Evolutionary conservation across 2,329 filamentous ascomycete species (phyloP), one percentile per base, ranked within the genome.

Genomic region (Cryphonectria japonica): DNA sequence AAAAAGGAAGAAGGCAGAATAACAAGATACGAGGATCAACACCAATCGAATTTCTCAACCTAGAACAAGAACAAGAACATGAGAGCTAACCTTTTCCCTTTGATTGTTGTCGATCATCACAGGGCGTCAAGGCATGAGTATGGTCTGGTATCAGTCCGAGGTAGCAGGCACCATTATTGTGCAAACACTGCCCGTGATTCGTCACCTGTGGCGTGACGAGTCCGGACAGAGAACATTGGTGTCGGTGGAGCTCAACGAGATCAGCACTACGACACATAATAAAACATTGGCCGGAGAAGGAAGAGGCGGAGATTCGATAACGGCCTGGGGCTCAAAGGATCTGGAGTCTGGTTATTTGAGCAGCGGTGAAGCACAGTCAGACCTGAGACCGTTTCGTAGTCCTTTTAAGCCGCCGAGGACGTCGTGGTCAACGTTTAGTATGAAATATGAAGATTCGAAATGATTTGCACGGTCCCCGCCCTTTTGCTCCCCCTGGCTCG

Each of bases 111-210:
- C 46, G 46, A 50, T 50, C 78, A 78, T 19, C 8, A 19, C 32
- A 66, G 59, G 77, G 80, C 82, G 83, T 67, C 83, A 84, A 72
- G 84, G 80, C 32, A 77, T 83, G 73, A 83, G 82, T 0, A 83
- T 83, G 73, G 78, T 85, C 70, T 84, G 83, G 83, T 83, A 86
- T 76, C 85, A 83, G 0, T 85, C 85, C 32, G 85, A 87, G 76
- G 79, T 87, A 70, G 82, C 84, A 11, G 85, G 85, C 67, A 87
- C 85, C 46, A 86, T 87, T 73, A 86, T 87, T 65, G 85, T 87
- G 6, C 85, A 87, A 74, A 87, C 84, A 70, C 83, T 87, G 1
- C 85, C 85, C 9, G 82, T 87, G 22, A 75, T 87, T 16, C 83
- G 85, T 16, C 83, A 85, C 0, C 80, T 87, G 29, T 72, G 86